Evolutionary conservation across 805 yeast genomes (phyloP).

Genomic region (Candida insectorum): DNA sequence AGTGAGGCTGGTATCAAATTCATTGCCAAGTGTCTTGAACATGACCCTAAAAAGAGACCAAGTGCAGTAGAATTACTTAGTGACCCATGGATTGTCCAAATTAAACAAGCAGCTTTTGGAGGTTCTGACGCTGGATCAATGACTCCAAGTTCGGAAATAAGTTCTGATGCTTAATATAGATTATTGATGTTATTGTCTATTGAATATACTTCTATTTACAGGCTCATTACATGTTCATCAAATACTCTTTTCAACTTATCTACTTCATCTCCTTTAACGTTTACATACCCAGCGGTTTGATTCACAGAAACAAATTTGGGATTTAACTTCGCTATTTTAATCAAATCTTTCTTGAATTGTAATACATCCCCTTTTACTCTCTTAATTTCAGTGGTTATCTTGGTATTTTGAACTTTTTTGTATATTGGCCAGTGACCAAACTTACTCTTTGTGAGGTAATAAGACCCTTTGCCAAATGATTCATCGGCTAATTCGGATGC

Average conservation of each 20-base stretch:
- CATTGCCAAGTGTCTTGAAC: constrained; percentile 71
- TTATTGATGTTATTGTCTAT: constrained; percentile 1
- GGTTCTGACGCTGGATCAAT: constrained; percentile 26
- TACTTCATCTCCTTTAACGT: constrained; percentile 39
- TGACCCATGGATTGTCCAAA: constrained; percentile 86
- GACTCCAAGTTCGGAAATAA: constrained; percentile 35
- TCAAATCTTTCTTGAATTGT: constrained; percentile 65
- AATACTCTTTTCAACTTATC: constrained; percentile 26
- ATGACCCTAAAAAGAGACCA: constrained; percentile 76
- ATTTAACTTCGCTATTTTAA: constrained; percentile 46
- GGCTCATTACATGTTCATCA: constrained; percentile 11
- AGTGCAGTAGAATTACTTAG: constrained; percentile 79
- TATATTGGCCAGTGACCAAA: constrained; percentile 81
- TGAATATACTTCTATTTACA: constrained; percentile 10
- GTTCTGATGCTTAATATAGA: constrained; percentile 3
- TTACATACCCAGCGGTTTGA: constrained; percentile 31
- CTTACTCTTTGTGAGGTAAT: constrained; percentile 47
- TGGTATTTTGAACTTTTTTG: constrained; percentile 60
- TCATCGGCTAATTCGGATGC: constrained; percentile 26
- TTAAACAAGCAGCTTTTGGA: constrained; percentile 66
- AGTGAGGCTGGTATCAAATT: constrained; percentile 71
- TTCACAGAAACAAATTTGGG: constrained; percentile 34
- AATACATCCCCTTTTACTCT: constrained; percentile 65
- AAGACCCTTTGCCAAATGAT: constrained; percentile 35
- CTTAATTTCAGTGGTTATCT: constrained; percentile 70